Conservation (phyloP, 805 yeast species). For the Schwanniomyces occidentalis region DNA sequence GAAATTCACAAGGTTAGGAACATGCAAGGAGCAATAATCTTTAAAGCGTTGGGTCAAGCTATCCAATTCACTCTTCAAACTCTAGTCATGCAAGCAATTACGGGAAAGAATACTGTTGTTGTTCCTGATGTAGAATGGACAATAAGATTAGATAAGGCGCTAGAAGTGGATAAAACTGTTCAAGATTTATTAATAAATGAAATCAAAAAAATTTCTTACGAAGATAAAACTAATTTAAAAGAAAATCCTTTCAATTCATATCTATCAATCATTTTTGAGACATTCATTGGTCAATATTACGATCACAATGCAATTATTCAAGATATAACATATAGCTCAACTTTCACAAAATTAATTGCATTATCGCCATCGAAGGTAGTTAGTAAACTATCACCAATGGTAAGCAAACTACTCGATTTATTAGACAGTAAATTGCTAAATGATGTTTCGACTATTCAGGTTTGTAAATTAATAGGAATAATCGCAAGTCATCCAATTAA, state of each 20-base stretch:
- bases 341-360: conserved; percentile 32
- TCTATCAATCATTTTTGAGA: conserved; percentile 37
- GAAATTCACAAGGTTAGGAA: conserved; percentile 22
- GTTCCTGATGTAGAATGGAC: conserved; percentile 76
- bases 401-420: conserved; percentile 23
- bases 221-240: conserved; percentile 16
- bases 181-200: conserved; percentile 23
- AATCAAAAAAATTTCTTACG: conserved; percentile 14
- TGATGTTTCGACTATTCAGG: conserved; percentile 26
- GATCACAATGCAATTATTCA: conserved; percentile 12
- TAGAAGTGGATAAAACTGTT: conserved; percentile 60
- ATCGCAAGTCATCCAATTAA: conserved; percentile 44
- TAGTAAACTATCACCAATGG: conserved; percentile 15
- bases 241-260: conserved; percentile 19
- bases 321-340: conserved; percentile 34
- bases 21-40: conserved; percentile 25
- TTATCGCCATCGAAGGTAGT: conserved; percentile 29
- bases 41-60: conserved; percentile 38
- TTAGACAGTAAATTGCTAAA: conserved; percentile 19
- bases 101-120: conserved; percentile 53
- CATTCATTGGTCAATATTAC: conserved; percentile 25
- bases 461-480: conserved; percentile 50
- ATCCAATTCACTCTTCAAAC: conserved; percentile 56
- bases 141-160: conserved; percentile 63
- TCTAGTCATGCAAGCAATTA: conserved; percentile 64